Evolutionary conservation across 306 rosid genomes (phyloP).

Genomic region (Astragalus glycyphyllos): DNA sequence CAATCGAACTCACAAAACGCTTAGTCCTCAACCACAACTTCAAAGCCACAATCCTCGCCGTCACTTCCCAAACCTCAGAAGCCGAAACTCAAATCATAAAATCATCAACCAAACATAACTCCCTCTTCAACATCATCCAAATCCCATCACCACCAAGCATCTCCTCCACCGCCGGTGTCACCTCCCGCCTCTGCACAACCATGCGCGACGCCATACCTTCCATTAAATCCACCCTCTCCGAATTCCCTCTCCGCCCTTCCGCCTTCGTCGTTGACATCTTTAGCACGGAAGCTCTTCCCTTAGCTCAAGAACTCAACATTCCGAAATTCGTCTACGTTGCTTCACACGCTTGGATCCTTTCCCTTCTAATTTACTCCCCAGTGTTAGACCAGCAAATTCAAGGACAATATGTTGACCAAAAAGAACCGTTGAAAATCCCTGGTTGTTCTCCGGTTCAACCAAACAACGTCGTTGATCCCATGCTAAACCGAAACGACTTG

Average conservation of each 20-base stretch:
- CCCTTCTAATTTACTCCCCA: slow-evolving; percentile 32
- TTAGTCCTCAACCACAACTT: slow-evolving; percentile 43
- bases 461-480: slow-evolving; percentile 43
- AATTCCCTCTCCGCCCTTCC: slow-evolving; percentile 25
- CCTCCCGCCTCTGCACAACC: slow-evolving; percentile 15
- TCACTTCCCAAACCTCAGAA: slow-evolving; percentile 41
- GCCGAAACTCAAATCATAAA: slow-evolving; percentile 42
- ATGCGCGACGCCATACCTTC: slow-evolving; percentile 44
- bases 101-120: slow-evolving; percentile 7
- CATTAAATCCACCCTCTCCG: slow-evolving; percentile 33
- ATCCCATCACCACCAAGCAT: slow-evolving; percentile 41
- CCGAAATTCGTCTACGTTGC: slow-evolving; percentile 37
- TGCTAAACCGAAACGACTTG: slow-evolving; percentile 44
- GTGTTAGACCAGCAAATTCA: slow-evolving; percentile 33
- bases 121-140: slow-evolving; percentile 41
- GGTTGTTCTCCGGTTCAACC: slow-evolving; percentile 51
- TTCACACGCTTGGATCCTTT: slow-evolving; percentile 39
- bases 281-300: slow-evolving; percentile 31
- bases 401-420: slow-evolving; percentile 50
- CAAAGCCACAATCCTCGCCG: slow-evolving; percentile 51
- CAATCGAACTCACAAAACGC: slow-evolving; percentile 54
- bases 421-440: slow-evolving; percentile 43
- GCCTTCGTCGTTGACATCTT: slow-evolving; percentile 52
- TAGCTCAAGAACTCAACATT: slow-evolving; percentile 49
- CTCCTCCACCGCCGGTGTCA: neutral